Conservation (phyloP, 441 rosid genomes). For the Hura crepitans region DNA sequence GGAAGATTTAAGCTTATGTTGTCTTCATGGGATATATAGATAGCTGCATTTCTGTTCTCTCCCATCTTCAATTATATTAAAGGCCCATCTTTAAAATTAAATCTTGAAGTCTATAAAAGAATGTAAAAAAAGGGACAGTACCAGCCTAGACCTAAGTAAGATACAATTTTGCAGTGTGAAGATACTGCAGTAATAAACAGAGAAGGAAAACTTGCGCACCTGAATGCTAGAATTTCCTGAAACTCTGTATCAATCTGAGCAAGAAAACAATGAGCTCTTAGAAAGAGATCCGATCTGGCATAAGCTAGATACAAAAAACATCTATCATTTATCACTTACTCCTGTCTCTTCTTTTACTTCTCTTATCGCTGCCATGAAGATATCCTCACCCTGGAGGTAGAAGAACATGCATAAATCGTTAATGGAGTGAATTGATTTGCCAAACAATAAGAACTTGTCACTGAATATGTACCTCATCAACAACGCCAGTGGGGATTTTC, state of each 20-base stretch:
- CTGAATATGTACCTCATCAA: slow-evolving; percentile 55
- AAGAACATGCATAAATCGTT: slow-evolving; percentile 5
- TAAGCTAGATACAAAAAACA: slow-evolving; percentile 5
- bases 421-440: slow-evolving; percentile 10
- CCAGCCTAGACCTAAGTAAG: neutral
- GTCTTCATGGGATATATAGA: neutral
- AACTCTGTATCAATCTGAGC: slow-evolving; percentile 71
- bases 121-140: neutral
- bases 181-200: neutral
- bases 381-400: slow-evolving; percentile 63
- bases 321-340: slow-evolving; percentile 37
- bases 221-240: slow-evolving; percentile 68
- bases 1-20: neutral
- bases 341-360: slow-evolving; percentile 94
- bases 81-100: neutral
- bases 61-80: no score
- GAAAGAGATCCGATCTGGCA: slow-evolving; percentile 9
- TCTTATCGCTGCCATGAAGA: slow-evolving; percentile 59
- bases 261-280: slow-evolving; percentile 15
- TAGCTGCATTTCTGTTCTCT: no score
- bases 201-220: slow-evolving; percentile 32
- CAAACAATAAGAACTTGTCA: slow-evolving; percentile 1
- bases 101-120: neutral
- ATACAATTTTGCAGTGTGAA: neutral
- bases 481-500: slow-evolving; percentile 92